Conservation (phyloP, 2,329 filamentous ascomycete species). For the Didymosphaeria variabile region DNA sequence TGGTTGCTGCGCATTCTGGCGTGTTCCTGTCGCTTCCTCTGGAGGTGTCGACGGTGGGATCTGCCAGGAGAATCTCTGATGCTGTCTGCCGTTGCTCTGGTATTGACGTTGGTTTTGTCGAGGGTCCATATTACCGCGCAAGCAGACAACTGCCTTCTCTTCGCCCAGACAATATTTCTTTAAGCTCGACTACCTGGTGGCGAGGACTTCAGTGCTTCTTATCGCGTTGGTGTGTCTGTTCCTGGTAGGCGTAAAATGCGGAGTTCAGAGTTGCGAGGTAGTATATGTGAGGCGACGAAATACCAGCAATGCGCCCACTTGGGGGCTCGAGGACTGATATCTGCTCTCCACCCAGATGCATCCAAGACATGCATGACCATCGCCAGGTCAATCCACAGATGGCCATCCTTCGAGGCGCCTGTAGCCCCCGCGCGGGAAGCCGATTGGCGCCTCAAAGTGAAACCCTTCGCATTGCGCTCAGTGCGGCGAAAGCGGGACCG, state of each 20-base stretch:
- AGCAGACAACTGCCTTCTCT: neutral
- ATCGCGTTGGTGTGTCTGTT: neutral
- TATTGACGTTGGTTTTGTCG: constrained; percentile 31
- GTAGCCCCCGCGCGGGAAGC: constrained; percentile 14
- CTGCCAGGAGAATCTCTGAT: constrained; percentile 49
- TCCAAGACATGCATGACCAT: constrained; percentile 40
- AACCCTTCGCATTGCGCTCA: constrained; percentile 25
- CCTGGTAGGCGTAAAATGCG: neutral
- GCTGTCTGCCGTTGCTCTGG: constrained; percentile 15
- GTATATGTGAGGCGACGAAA: constrained; percentile 12
- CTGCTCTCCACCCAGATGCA: constrained; percentile 18
- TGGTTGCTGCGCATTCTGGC: constrained; percentile 21
- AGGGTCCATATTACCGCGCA: constrained; percentile 31
- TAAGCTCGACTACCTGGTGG: neutral
- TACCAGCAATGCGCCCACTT: constrained; percentile 7
- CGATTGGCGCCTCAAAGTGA: constrained; percentile 40
- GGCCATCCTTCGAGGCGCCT: constrained; percentile 32
- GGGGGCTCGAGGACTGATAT: constrained; percentile 43
- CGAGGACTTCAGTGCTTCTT: neutral
- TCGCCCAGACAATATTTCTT: neutral
- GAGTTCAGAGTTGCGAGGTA: neutral
- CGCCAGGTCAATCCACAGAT: constrained; percentile 26
- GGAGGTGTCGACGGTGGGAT: constrained; percentile 27
- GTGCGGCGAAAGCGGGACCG: constrained; percentile 38
- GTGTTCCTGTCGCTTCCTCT: constrained; percentile 29